A percentile compares a stretch with the other conserved stretches of the same genome.
Conservation (phyloP, 208 protist species). For the Trypanosoma congolense region DNA sequence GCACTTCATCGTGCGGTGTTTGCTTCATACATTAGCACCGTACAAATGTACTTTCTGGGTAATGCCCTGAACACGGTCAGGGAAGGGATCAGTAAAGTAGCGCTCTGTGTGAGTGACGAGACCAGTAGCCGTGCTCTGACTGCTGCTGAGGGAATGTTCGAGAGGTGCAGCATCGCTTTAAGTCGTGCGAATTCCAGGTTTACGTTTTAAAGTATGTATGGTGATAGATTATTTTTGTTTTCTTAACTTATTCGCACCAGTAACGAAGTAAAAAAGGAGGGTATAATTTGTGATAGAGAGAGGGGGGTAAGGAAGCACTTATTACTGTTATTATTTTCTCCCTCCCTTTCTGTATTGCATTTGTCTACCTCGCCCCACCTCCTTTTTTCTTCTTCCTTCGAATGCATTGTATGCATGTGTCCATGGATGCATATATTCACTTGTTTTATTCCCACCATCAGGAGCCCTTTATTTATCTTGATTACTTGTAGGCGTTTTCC, state of each 20-base stretch:
- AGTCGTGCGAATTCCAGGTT: conserved; percentile 13
- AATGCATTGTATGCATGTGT: no score
- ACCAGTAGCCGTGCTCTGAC: conserved; percentile 12
- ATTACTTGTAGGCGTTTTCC: no score
- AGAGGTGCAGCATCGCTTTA: conserved; percentile 20
- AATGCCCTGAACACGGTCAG: conserved; percentile 36
- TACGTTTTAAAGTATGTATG: conserved; percentile 12
- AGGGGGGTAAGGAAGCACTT: neutral
- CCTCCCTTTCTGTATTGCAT: no score
- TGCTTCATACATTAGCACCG: conserved; percentile 29
- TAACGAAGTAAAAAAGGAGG: neutral
- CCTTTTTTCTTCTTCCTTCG: no score
- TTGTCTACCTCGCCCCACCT: no score
- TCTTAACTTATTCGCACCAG: neutral
- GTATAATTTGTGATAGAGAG: neutral
- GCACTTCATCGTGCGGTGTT: conserved; percentile 43
- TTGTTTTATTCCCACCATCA: no score
- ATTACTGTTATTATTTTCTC: no score
- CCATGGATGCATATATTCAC: no score
- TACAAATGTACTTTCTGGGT: conserved; percentile 31
- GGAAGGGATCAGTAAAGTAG: conserved; percentile 16
- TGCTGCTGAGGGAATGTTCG: conserved; percentile 18
- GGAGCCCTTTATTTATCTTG: no score
- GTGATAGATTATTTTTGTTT: conserved; percentile 4
- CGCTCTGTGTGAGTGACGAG: conserved; percentile 14